phyloP scores from a whole-genome alignment of 2,329 filamentous ascomycete species.

The Ustilaginoidea virens region DNA sequence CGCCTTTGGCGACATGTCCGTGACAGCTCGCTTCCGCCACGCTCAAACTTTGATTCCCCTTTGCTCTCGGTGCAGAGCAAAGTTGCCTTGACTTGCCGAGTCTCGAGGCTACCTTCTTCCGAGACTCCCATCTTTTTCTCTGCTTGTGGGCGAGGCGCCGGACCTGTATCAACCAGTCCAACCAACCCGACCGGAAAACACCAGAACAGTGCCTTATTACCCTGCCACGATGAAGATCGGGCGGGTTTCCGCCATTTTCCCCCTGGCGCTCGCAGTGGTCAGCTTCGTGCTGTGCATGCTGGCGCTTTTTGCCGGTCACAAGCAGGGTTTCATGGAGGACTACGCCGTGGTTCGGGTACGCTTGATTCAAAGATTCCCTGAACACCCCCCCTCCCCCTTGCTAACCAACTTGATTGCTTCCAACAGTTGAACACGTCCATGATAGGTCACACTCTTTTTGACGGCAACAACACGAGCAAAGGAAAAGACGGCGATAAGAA shows the following conservation, averaged over 20 bases:
- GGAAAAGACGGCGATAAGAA: constrained; percentile 8
- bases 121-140: too few species aligned
- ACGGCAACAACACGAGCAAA: constrained; percentile 10
- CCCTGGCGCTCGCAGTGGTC: constrained; percentile 21
- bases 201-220: too few species aligned
- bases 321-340: constrained; percentile 27
- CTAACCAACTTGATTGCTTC: neutral
- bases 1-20: too few species aligned
- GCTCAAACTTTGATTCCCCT: too few species aligned
- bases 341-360: constrained; percentile 24
- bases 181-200: too few species aligned
- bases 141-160: too few species aligned
- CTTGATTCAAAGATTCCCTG: neutral
- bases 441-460: constrained; percentile 20
- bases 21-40: too few species aligned
- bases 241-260: constrained; percentile 17
- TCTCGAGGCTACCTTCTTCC: too few species aligned
- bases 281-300: constrained; percentile 23
- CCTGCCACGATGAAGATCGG: constrained; percentile 4
- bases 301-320: constrained; percentile 23
- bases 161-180: too few species aligned
- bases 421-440: constrained; percentile 22
- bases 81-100: too few species aligned
- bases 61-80: too few species aligned
- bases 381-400: too few species aligned